These are phyloP conservation scores for Mortierella claussenii DNA, from an alignment of 192 early-diverging fungal species.

Conservation along the genomic window DNA sequence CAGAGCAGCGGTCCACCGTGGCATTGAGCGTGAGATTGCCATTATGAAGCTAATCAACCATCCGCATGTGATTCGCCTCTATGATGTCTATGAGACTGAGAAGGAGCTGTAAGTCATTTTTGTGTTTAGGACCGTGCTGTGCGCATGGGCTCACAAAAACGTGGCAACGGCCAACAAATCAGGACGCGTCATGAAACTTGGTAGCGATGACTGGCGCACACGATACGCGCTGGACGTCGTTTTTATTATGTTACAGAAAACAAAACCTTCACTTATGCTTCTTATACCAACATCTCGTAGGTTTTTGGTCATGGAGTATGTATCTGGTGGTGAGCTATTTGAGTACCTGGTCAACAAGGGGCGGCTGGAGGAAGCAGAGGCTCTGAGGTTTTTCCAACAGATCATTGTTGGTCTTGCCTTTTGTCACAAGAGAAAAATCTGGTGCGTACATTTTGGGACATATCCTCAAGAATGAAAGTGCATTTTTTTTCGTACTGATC, in stretches of 20 bases:
- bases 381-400: conserved; percentile 64
- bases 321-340: conserved; percentile 81
- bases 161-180: background rate
- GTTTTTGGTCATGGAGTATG: conserved; percentile 73
- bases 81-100: conserved; percentile 62
- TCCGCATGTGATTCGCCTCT: conserved; percentile 61
- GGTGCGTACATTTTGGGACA: no score
- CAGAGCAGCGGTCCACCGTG: conserved; percentile 56
- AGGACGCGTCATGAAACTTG: background rate
- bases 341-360: conserved; percentile 69
- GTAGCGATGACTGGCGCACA: background rate
- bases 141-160: conserved; percentile 19
- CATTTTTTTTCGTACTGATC: background rate
- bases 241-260: no score
- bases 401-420: conserved; percentile 66
- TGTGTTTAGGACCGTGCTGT: no score
- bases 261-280: background rate
- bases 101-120: conserved; percentile 45
- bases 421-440: conserved; percentile 71
- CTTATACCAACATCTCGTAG: conserved; percentile 4
- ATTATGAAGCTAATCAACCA: conserved; percentile 66
- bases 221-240: no score
- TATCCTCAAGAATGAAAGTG: background rate
- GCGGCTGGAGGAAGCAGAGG: conserved; percentile 55
- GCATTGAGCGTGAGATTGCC: conserved; percentile 65